phyloP scores from a whole-genome alignment of 768 basidiomycete genomes.

The Suillus cothurnatus region DNA sequence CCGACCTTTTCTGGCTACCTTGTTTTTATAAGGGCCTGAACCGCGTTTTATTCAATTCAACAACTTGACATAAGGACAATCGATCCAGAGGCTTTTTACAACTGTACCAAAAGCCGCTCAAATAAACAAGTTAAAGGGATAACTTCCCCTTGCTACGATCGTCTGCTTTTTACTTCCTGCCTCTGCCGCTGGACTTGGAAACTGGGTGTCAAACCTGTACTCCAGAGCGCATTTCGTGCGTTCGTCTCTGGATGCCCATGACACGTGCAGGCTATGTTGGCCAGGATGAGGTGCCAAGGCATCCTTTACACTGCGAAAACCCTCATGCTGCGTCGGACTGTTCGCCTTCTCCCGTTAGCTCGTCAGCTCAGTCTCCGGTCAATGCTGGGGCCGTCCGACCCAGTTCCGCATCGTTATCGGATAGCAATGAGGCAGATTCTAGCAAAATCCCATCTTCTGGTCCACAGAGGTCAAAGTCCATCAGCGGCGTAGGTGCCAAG shows the following conservation, averaged over 20 bases:
- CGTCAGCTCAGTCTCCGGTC: constrained; percentile 34
- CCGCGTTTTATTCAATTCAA: neutral
- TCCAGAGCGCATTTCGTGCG: neutral
- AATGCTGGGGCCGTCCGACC: constrained; percentile 22
- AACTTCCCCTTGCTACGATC: neutral
- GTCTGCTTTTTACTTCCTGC: constrained; percentile 2
- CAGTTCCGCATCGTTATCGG: constrained; percentile 26
- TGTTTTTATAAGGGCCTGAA: neutral
- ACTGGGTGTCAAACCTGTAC: neutral
- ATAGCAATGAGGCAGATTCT: constrained; percentile 32
- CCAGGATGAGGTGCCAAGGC: constrained; percentile 22
- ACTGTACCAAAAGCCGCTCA: neutral
- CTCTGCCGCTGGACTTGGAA: neutral
- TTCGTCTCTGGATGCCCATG: constrained; percentile 19
- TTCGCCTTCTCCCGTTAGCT: constrained; percentile 29
- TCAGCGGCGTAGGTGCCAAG: constrained; percentile 27
- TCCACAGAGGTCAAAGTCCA: constrained; percentile 37
- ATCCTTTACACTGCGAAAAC: constrained; percentile 28
- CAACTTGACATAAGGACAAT: constrained; percentile 2
- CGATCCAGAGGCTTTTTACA: constrained; percentile 2
- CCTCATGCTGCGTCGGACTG: constrained; percentile 22
- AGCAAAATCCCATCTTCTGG: constrained; percentile 37
- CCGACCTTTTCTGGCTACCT: constrained; percentile 4
- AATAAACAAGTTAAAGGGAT: constrained; percentile 7
- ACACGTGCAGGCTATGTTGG: constrained; percentile 21